Base-by-base conservation (phyloP, 257 asterid species). In the Solanum peruvianum region DNA sequence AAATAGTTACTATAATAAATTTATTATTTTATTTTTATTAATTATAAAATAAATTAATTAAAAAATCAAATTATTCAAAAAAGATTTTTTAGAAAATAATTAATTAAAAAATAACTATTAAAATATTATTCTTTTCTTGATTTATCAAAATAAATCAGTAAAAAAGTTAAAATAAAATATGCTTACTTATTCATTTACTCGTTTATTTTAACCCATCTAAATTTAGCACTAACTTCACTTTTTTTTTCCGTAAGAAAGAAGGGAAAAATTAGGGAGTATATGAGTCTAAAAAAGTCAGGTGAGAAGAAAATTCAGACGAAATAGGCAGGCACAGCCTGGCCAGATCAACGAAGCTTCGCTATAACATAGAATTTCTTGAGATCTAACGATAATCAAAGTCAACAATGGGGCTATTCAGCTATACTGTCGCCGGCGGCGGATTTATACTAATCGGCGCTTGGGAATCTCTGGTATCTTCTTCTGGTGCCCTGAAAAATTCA, bases 361-460 rank as follows among this genome's bases (percentile, higher is more conserved):
- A 25, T 3, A 78, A 27, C 42, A 10, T 2, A 47, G 18, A 80
- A 16, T 11, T 21, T 37, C 16, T 29, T 49, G 27, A 29, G 85
- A 80, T 49, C 85, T 29, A 29, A 47, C 7, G 45, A 35, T 21
- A 81, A 49, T 47, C 69, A 29, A 81, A 81, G 85, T 81, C 85
- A 81, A 29, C 78, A 71, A 95, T 96, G 99, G 98, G 98, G 62
- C 89, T 96, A 60, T 93, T 95, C 93, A 47, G 94, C 86, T 95
- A 94, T 91, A 89, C 97, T 4, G 76, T 95, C 3, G 95, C 95
- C 91, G 99, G 98, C 85, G 95, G 94, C 56, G 93, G 94, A 29
- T 86, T 95, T 33, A 88, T 95, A 60, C 87, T 92, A 3, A 90
- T 96, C 92, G 99, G 99, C 85, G 94, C 92, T 76, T 93, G 95